Evolutionary conservation across 257 asterid genomes (phyloP).

Genomic region (Solanum gracilifrons): DNA sequence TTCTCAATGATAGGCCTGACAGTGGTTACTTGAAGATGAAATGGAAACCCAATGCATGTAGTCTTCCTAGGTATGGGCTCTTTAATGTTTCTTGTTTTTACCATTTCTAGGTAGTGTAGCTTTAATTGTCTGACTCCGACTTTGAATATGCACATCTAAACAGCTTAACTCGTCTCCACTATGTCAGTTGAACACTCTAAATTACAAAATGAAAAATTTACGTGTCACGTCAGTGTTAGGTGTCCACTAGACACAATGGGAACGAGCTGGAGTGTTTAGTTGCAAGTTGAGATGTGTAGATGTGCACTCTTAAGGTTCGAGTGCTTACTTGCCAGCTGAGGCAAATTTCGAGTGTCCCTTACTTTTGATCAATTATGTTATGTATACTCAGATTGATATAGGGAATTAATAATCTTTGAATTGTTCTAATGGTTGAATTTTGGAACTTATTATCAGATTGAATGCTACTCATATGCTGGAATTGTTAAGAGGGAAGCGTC

Average conservation of each 20-base stretch:
- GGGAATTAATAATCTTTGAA: neutral
- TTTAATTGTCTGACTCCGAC: neutral
- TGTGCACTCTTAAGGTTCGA: neutral
- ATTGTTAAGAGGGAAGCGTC: slow-evolving; percentile 49
- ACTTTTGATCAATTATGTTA: neutral
- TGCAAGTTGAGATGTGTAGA: neutral
- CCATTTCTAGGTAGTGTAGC: neutral
- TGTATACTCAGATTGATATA: neutral
- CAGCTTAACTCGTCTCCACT: neutral
- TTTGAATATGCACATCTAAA: neutral
- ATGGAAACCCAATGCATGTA: slow-evolving; percentile 89
- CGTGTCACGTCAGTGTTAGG: neutral
- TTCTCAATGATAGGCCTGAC: slow-evolving; percentile 76
- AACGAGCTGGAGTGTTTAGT: neutral
- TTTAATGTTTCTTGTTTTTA: neutral
- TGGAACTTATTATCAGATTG: slow-evolving; percentile 24
- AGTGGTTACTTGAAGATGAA: slow-evolving; percentile 37
- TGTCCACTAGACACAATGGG: neutral
- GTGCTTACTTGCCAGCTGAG: neutral
- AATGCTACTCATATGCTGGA: slow-evolving; percentile 57
- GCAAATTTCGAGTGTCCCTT: neutral
- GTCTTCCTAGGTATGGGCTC: slow-evolving; percentile 53
- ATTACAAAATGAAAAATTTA: neutral
- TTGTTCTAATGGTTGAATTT: neutral
- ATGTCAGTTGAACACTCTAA: neutral